Base-by-base conservation (phyloP, 345 rosid genomes). In the Populus deltoides region DNA sequence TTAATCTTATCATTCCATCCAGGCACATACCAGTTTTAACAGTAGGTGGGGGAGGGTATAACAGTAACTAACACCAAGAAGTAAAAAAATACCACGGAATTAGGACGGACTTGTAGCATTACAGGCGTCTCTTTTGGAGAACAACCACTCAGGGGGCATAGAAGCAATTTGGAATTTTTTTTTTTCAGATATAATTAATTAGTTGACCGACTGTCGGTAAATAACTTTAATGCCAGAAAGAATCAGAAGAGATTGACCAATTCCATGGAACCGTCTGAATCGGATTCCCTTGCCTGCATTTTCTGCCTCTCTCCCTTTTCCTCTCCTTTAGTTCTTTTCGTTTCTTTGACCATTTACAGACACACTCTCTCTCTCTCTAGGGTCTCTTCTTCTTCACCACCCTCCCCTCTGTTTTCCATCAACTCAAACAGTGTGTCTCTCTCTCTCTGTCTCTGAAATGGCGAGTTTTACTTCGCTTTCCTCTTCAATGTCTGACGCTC, bases 281-380 rank as follows among this genome's bases (percentile, higher is more conserved):
- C 83, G 88, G 82, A 74, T 75, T 70, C 70, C 38, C 36, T 70
- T 24, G 65, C 79, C 70, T 68, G 17, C 55, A 36, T 36, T 22
- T 68, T 53, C 83, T 80, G 81, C 75, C 51, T 62, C 69, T 43
- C 24, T 27, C 67, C 72, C 79, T 74, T 45, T 36, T 16, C 29
- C 38, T 59, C 62, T 24, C 9, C 29, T 22, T 75, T 80, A 43
- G 61, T 78, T 73, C 72, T 11, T 72, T 84, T 83, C 82, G 76
- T 89, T 89, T 68, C 87, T 77, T 87, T 88, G 90, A 90, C 89
- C 82, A 59, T 57, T 81, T 73, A 72, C 82, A 39, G 78, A 53
- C 78, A 68, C 59, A 35, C 74, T 8, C 8, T 43, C 29, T 65
- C 29, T 0, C 3, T 7, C 27, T 73, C 29, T 70, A 74, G 85